Conservation (phyloP, 2,329 filamentous ascomycete species). For the Emmonsiellopsis sp. region DNA sequence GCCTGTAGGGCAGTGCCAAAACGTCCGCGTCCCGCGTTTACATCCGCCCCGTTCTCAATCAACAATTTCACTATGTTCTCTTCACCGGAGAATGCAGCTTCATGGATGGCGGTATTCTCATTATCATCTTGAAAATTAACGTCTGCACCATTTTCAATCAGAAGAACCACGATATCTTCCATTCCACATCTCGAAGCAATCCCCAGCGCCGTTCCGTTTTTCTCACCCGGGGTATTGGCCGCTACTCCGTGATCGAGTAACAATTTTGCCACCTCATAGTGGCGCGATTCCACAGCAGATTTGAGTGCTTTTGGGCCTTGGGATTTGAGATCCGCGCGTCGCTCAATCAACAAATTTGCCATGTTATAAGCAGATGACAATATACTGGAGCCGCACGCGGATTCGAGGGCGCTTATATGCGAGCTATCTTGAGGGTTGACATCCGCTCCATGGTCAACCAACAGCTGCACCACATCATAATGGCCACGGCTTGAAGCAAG, state of each 20-base stretch:
- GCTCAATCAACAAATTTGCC: neutral
- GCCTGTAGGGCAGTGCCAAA: neutral
- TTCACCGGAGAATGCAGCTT: slow-evolving; percentile 5
- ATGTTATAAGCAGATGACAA: too few species aligned
- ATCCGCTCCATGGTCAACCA: slow-evolving; percentile 1
- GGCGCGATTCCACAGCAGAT: neutral
- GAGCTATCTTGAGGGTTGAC: neutral
- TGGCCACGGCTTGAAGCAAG: neutral
- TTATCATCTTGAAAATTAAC: slow-evolving; percentile 9
- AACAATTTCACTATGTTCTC: slow-evolving; percentile 8
- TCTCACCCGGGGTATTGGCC: neutral
- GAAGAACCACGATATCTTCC: slow-evolving; percentile 5
- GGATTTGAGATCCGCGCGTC: neutral
- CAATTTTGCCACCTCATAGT: neutral
- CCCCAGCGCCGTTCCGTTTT: neutral
- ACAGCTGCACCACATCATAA: neutral
- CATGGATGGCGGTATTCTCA: slow-evolving; percentile 6
- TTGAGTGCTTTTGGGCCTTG: neutral
- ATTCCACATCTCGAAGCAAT: neutral
- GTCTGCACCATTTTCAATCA: slow-evolving; percentile 9
- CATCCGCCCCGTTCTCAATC: slow-evolving; percentile 5
- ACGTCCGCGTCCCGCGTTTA: neutral
- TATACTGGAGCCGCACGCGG: neutral
- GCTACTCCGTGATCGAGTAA: neutral
- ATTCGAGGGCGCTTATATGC: neutral